phyloP scores from a whole-genome alignment of 805 yeast species.

The Metschnikowia colocasiae region DNA sequence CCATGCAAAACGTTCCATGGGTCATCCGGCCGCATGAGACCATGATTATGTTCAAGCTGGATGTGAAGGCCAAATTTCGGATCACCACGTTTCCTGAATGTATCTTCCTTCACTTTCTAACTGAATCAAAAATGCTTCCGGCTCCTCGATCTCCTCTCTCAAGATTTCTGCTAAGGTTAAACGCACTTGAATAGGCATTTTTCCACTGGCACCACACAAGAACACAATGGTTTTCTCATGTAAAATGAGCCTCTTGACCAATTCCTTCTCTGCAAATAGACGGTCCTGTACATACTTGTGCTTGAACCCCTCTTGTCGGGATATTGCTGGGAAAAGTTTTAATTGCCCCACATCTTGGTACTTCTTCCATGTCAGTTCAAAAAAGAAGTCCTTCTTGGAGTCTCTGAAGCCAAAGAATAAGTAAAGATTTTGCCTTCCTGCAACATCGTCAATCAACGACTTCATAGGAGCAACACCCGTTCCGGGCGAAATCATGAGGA shows the following conservation, averaged over 20 bases:
- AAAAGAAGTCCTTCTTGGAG: constrained; percentile 64
- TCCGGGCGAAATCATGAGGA: constrained; percentile 84
- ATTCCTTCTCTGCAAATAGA: constrained; percentile 47
- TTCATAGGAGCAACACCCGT: constrained; percentile 96
- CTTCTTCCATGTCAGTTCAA: constrained; percentile 49
- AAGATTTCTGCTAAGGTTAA: constrained; percentile 69
- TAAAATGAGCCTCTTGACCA: constrained; percentile 51
- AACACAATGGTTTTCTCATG: constrained; percentile 60
- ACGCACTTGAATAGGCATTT: constrained; percentile 87
- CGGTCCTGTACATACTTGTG: constrained; percentile 72
- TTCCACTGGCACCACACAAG: constrained; percentile 91
- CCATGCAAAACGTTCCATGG: no score
- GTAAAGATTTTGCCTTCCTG: constrained; percentile 33
- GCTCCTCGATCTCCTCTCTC: constrained; percentile 41
- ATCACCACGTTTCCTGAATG: constrained; percentile 87
- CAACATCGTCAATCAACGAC: constrained; percentile 50
- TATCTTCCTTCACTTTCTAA: constrained; percentile 68
- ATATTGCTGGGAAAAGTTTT: constrained; percentile 39
- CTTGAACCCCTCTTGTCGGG: constrained; percentile 43
- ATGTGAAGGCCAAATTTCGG: not conserved
- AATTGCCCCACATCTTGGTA: constrained; percentile 35
- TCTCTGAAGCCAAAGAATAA: constrained; percentile 76
- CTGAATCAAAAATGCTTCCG: constrained; percentile 47
- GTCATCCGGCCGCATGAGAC: no score
- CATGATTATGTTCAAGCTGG: not conserved